Conservation (phyloP, 768 basidiomycete genomes). For the Botryobasidium botryosum region DNA sequence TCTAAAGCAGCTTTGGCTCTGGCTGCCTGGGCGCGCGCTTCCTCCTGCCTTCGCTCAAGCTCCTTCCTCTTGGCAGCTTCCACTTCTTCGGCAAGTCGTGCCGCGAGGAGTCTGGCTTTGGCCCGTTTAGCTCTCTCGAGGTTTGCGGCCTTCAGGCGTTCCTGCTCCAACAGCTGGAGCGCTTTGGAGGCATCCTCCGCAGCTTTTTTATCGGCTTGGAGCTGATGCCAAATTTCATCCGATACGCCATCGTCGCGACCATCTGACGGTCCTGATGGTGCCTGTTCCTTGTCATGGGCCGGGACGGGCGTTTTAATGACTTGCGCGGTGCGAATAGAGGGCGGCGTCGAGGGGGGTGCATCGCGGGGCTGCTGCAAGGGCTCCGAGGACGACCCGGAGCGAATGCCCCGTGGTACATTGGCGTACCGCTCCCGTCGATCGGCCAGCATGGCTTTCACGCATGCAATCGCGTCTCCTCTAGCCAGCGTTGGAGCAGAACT, state of each 20-base stretch:
- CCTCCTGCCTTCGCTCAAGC: conserved; percentile 17
- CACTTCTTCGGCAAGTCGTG: conserved; percentile 15
- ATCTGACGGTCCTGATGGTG: background rate
- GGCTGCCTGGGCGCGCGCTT: conserved; percentile 12
- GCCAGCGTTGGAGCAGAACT: conserved; percentile 14
- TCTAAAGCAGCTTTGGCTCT: background rate
- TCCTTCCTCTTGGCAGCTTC: conserved; percentile 12
- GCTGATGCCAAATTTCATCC: conserved; percentile 33
- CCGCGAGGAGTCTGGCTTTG: conserved; percentile 14
- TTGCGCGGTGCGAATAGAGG: conserved; percentile 1
- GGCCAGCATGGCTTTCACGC: conserved; percentile 13
- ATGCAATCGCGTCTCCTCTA: conserved; percentile 18
- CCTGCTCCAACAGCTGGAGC: background rate
- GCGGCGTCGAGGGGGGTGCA: no score
- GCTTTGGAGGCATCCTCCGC: conserved; percentile 15
- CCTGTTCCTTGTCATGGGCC: background rate
- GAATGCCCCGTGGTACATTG: background rate
- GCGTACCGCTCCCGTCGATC: conserved; percentile 6
- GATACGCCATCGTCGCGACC: conserved; percentile 35
- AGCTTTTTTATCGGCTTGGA: conserved; percentile 20
- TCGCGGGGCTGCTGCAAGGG: no score
- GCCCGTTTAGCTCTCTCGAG: conserved; percentile 3
- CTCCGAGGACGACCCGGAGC: no score
- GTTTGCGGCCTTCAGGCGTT: background rate
- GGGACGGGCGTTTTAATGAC: background rate